Evolutionary conservation across 257 asterid genomes (phyloP).

Genomic region (Solanum virginianum): DNA sequence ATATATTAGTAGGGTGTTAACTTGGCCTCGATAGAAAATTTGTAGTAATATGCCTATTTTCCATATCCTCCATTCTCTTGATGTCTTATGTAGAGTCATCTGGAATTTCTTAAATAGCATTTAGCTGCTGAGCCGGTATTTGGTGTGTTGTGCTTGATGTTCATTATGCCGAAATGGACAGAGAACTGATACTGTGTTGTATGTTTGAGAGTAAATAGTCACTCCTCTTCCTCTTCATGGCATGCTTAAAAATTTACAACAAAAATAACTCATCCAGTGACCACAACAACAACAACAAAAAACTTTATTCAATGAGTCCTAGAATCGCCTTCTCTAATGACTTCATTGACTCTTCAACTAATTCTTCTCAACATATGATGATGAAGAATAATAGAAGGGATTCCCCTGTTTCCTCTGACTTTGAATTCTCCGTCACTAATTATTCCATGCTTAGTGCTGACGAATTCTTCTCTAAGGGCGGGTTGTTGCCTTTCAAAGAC

Average conservation of each 20-base stretch:
- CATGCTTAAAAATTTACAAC: constrained; percentile 68
- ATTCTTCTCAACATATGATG: background rate
- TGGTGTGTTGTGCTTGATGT: background rate
- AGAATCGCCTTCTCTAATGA: constrained; percentile 89
- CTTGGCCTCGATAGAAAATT: background rate
- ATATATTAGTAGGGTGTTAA: background rate
- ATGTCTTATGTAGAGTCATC: background rate
- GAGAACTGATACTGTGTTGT: background rate
- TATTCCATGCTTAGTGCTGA: constrained; percentile 85
- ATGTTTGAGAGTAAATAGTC: background rate
- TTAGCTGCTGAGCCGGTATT: background rate
- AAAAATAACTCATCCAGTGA: constrained; percentile 13
- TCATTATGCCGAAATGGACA: background rate
- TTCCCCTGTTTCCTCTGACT: constrained; percentile 81
- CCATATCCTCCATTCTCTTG: background rate
- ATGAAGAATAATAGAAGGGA: constrained; percentile 22
- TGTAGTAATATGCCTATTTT: background rate
- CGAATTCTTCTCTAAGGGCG: constrained; percentile 66
- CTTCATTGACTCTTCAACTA: constrained; percentile 31
- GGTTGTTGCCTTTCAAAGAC: constrained; percentile 58
- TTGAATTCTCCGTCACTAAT: constrained; percentile 63
- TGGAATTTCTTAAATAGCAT: background rate
- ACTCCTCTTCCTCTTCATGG: constrained; percentile 23
- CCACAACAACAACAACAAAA: constrained; percentile 1
- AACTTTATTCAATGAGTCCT: constrained; percentile 44